A percentile compares a stretch with the other conserved stretches of the same genome.
These are phyloP conservation scores for Solanum peruvianum DNA, from an alignment of 257 asterid genomes.

Conservation along the genomic window DNA sequence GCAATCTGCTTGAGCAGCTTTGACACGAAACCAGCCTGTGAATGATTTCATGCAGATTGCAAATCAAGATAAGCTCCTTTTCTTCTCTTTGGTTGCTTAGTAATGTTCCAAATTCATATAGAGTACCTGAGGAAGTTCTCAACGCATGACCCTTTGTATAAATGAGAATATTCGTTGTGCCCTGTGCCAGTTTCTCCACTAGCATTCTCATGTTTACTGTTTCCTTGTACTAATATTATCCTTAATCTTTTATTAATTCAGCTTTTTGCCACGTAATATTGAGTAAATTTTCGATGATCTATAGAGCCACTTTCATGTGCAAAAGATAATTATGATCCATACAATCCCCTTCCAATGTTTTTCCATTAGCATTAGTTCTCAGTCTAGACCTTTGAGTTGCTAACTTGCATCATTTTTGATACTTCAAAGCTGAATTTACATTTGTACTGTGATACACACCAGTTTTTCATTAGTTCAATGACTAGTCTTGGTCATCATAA, in stretches of 20 bases:
- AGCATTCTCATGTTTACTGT: neutral
- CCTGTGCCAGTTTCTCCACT: constrained; percentile 1
- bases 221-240: neutral
- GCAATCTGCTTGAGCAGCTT: constrained; percentile 97
- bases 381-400: neutral
- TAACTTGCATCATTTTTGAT: neutral
- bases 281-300: neutral
- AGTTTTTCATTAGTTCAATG: neutral
- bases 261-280: neutral
- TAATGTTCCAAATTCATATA: neutral
- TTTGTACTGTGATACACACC: neutral
- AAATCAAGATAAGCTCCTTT: constrained; percentile 9
- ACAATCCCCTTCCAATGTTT: neutral
- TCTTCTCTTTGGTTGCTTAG: neutral
- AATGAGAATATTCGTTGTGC: constrained; percentile 8
- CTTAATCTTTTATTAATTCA: neutral
- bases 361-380: neutral
- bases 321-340: neutral
- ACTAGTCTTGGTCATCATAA: neutral
- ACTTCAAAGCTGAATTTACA: neutral
- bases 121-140: neutral
- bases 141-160: neutral
- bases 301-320: neutral
- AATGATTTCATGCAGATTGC: constrained; percentile 31
- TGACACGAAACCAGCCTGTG: constrained; percentile 90